phyloP scores from a whole-genome alignment of 75 land plant species.

The Selaginella moellendorffii region DNA sequence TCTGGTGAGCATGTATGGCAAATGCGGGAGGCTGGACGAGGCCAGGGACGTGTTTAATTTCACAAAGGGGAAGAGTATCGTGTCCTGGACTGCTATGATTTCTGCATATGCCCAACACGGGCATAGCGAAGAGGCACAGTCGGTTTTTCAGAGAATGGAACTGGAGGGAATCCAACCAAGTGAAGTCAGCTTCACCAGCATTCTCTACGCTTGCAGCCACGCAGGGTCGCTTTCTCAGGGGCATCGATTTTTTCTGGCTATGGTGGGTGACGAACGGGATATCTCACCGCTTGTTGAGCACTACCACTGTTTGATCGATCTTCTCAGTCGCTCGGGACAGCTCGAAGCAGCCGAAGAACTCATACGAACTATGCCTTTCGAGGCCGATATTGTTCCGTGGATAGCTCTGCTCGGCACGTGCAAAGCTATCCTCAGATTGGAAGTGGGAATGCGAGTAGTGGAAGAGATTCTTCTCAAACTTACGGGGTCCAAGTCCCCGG shows the following conservation, averaged over 20 bases:
- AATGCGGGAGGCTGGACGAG: too few species aligned
- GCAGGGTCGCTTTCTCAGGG: constrained; percentile 43
- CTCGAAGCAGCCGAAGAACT: constrained; percentile 37
- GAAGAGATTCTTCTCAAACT: constrained; percentile 25
- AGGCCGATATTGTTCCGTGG: constrained; percentile 29
- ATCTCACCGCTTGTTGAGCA: constrained; percentile 33
- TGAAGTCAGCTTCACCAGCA: too few species aligned
- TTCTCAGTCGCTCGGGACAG: constrained; percentile 37
- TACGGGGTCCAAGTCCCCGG: constrained; percentile 35
- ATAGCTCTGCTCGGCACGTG: constrained; percentile 41
- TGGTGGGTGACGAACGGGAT: constrained; percentile 21
- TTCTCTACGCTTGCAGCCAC: too few species aligned
- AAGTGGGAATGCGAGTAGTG: constrained; percentile 29
- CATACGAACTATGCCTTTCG: constrained; percentile 39
- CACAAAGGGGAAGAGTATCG: constrained; percentile 32
- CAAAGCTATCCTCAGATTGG: constrained; percentile 30
- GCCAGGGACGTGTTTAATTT: constrained; percentile 34
- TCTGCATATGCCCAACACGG: constrained; percentile 43
- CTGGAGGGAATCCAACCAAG: too few species aligned
- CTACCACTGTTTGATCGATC: constrained; percentile 46
- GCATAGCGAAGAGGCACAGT: constrained; percentile 35
- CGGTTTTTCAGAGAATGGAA: constrained; percentile 39
- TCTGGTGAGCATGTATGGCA: constrained; percentile 44
- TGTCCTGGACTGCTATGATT: constrained; percentile 50
- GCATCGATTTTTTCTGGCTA: constrained; percentile 24